These are phyloP conservation scores for Pulveroboletus frians DNA, from an alignment of 768 basidiomycete species.

Conservation along the genomic window DNA sequence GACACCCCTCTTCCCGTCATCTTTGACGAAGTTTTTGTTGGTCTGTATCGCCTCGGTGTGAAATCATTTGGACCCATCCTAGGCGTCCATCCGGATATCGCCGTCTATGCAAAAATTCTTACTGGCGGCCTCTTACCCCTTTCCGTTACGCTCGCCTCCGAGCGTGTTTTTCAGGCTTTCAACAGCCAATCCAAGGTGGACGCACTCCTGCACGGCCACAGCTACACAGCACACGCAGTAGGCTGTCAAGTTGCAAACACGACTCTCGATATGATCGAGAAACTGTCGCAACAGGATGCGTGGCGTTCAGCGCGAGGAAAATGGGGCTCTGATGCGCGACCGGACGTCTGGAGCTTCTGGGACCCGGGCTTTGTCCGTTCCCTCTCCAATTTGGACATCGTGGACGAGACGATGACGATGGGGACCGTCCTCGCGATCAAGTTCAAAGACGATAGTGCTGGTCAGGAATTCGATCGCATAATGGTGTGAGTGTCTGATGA, in stretches of 20 bases:
- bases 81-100: conserved; percentile 76
- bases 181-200: conserved; percentile 68
- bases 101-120: conserved; percentile 88
- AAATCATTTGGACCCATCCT: conserved; percentile 60
- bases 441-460: conserved; percentile 50
- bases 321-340: conserved; percentile 42
- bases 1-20: conserved; percentile 73
- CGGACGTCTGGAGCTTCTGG: conserved; percentile 82
- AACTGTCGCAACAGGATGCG: conserved; percentile 38
- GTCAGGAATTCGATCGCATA: conserved; percentile 34
- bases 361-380: conserved; percentile 61
- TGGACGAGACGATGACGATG: conserved; percentile 79
- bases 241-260: conserved; percentile 90
- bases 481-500: background rate
- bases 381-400: conserved; percentile 49
- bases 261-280: conserved; percentile 63
- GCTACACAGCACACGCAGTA: conserved; percentile 90
- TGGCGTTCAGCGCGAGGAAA: conserved; percentile 57
- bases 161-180: conserved; percentile 79
- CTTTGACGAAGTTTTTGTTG: conserved; percentile 95
- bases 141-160: conserved; percentile 76
- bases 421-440: conserved; percentile 83
- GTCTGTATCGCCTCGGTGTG: conserved; percentile 82
- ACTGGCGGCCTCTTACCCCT: conserved; percentile 91
- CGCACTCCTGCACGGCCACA: conserved; percentile 90